Evolutionary conservation across 208 protist species (phyloP).

Genomic region (Tritrichomonas musculus): DNA sequence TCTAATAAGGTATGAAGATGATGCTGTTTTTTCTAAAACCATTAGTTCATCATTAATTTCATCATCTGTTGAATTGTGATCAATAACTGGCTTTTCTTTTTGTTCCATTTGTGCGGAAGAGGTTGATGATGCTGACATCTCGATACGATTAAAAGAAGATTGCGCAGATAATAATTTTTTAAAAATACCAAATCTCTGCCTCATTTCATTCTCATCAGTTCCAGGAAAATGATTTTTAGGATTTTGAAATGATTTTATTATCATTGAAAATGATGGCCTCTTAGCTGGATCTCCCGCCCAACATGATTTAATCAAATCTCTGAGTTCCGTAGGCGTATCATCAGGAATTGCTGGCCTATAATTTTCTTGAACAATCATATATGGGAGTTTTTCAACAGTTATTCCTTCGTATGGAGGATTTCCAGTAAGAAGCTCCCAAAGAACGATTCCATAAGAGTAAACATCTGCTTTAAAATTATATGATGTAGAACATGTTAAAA

Average conservation of each 20-base stretch:
- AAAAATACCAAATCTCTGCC: background rate
- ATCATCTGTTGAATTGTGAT: too few relatives aligned
- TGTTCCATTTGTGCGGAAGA: too few relatives aligned
- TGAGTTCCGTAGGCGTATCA: background rate
- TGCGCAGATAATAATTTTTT: background rate
- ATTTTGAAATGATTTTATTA: background rate
- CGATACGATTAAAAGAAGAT: too few relatives aligned
- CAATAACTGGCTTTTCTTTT: too few relatives aligned
- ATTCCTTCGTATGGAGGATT: slow-evolving; percentile 38
- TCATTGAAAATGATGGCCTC: background rate
- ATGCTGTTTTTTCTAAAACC: too few relatives aligned
- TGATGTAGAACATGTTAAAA: background rate
- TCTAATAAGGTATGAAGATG: too few relatives aligned
- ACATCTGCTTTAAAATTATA: slow-evolving; percentile 50
- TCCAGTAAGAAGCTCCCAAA: slow-evolving; percentile 55
- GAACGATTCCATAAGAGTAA: slow-evolving; percentile 55
- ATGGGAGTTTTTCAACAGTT: background rate
- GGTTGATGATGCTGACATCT: too few relatives aligned
- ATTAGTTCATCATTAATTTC: too few relatives aligned
- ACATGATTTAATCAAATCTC: background rate
- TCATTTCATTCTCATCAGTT: background rate
- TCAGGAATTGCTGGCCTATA: background rate
- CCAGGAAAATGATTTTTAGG: background rate
- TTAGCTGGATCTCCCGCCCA: background rate
- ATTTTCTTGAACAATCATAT: background rate